Base-by-base conservation (phyloP, 1,284 basidiomycete species). In the Ustilago curta region DNA sequence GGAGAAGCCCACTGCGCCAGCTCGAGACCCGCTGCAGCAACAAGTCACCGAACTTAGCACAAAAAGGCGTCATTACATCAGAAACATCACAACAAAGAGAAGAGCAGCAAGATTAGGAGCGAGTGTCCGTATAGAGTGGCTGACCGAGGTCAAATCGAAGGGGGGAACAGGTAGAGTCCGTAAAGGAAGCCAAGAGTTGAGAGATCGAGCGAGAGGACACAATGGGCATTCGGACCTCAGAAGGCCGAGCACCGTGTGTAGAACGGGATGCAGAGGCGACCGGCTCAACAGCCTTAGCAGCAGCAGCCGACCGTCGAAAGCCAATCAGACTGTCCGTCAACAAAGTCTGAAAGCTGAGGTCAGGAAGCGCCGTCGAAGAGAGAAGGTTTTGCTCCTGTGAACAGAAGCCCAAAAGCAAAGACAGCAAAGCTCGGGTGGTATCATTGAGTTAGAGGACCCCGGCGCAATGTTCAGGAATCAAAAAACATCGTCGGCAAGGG, bases 351-450 rank as follows among this genome's bases (percentile, higher is more conserved):
- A 37, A 37, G 29, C 47, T 48, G 49, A 50, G 65, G 65, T 68
- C 59, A 53, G 44, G 43, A 44, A 53, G 61, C 53, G 48, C 27
- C 19, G 51, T 19, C 57, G 18, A 32, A 16, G 37, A 42, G 39
- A 21, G 27, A 18, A 27, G n/a, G n/a, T n/a, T n/a, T 31, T 19
- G 47, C 44, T 27, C 44, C 37, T 29, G n/a, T 43, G 51, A 44
- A 12, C 25, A 47, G 25, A 43, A 59, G 40, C 39, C 45, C 58
- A 53, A 57, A 59, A 57, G 39, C 57, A 31, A 48, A 70, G 45
- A 65, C 44, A 52, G 23, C 40, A 31, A 19, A 25, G 50, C 57
- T 59, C 58, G 65, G 44, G 52, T 70, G 68, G 68, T 70, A 70
- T 70, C 68, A 65, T 70, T 57, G 54, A 42, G 16, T 9, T 50